A percentile compares a stretch with the other conserved stretches of the same genome.
Conservation (phyloP, 2,329 filamentous ascomycete species). For the Herpotrichia juniperi region DNA sequence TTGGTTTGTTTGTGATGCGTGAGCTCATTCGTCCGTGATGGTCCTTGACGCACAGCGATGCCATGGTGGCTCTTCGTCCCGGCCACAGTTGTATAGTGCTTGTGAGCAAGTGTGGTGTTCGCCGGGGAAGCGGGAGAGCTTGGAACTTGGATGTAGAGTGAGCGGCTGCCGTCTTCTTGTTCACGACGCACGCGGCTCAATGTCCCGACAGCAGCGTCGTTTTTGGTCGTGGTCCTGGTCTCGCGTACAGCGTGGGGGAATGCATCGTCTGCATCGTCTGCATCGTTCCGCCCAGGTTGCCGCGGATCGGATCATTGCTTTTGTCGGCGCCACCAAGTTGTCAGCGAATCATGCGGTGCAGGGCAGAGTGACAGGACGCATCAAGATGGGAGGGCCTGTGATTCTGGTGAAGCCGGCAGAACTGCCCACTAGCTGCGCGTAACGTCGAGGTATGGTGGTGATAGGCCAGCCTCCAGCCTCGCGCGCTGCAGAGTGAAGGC, state of each 20-base stretch:
- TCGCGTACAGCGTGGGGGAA: constrained; percentile 36
- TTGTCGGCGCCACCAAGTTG: constrained; percentile 25
- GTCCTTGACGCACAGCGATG: not conserved
- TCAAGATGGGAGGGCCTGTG: too few relatives aligned
- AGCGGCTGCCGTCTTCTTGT: constrained; percentile 11
- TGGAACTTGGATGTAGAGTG: constrained; percentile 17
- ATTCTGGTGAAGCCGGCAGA: too few relatives aligned
- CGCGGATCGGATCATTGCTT: constrained; percentile 20
- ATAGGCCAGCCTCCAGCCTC: too few relatives aligned
- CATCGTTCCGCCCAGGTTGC: too few relatives aligned
- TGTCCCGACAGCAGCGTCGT: not conserved
- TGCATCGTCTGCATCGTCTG: not conserved
- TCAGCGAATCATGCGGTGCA: constrained; percentile 40
- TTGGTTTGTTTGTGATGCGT: too few relatives aligned
- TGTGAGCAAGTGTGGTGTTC: not conserved
- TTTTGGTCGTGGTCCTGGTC: constrained; percentile 16
- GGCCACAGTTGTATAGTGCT: not conserved
- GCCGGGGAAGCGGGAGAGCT: constrained; percentile 38
- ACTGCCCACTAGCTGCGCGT: too few relatives aligned
- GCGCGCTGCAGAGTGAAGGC: too few relatives aligned
- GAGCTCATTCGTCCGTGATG: too few relatives aligned
- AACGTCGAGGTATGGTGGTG: too few relatives aligned
- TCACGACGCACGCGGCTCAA: not conserved
- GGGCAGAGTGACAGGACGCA: constrained; percentile 31
- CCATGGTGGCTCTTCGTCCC: not conserved